phyloP scores from a whole-genome alignment of 139 green algal genomes.

The Asterochloris sp. region DNA sequence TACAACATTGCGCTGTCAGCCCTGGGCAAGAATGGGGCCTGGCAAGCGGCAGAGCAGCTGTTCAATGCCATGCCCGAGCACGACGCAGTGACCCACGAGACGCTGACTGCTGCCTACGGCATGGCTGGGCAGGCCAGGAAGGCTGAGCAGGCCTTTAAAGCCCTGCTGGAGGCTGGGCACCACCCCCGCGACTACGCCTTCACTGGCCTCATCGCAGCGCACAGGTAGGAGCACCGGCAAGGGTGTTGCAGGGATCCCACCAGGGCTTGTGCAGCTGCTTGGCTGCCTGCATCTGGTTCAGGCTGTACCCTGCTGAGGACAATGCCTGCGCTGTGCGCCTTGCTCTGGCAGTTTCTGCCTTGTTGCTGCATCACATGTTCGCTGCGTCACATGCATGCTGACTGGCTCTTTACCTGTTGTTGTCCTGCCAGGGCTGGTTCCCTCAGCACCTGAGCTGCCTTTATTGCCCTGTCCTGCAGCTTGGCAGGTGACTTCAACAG shows the following conservation, averaged over 20 bases:
- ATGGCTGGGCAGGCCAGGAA: conserved; percentile 48
- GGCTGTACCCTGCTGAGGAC: neutral
- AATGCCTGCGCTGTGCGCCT: neutral
- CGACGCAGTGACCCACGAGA: conserved; percentile 72
- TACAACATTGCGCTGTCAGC: conserved; percentile 80
- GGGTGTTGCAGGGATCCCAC: neutral
- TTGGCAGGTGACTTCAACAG: conserved; percentile 55
- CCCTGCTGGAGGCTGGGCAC: conserved; percentile 30
- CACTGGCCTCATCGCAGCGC: conserved; percentile 27
- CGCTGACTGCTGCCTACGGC: conserved; percentile 74
- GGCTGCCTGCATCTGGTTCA: neutral
- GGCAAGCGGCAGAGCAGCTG: conserved; percentile 56
- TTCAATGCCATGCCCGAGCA: conserved; percentile 48
- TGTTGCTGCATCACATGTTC: neutral
- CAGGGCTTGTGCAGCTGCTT: neutral
- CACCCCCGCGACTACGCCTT: conserved; percentile 71
- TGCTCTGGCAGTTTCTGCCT: neutral
- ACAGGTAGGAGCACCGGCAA: conserved; percentile 1
- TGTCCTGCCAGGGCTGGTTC: neutral
- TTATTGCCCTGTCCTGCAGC: conserved; percentile 23
- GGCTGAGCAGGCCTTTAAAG: conserved; percentile 52
- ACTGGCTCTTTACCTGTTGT: neutral
- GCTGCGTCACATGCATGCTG: neutral
- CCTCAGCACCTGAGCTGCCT: neutral
- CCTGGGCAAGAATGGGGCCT: conserved; percentile 65